Evolutionary conservation across 306 rosid genomes (phyloP).

Genomic region (Castanopsis chinensis): DNA sequence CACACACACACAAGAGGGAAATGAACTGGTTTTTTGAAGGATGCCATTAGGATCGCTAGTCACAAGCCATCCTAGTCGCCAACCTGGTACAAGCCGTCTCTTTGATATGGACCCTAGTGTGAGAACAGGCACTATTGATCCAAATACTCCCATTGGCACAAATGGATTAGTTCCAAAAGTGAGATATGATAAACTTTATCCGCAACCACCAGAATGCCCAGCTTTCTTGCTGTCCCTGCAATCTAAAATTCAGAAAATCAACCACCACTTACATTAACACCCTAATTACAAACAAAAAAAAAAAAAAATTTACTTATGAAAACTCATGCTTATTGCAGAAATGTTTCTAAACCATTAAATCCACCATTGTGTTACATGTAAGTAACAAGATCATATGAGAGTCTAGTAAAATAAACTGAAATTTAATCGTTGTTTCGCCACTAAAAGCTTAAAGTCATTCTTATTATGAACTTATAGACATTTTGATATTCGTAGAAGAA

Average conservation of each 20-base stretch:
- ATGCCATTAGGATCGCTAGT: slow-evolving; percentile 31
- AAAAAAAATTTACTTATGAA: background rate
- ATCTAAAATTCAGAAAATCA: slow-evolving; percentile 17
- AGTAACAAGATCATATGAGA: too few species aligned
- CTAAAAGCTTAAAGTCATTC: too few species aligned
- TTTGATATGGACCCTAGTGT: slow-evolving; percentile 53
- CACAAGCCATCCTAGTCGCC: slow-evolving; percentile 53
- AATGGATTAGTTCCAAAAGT: slow-evolving; percentile 41
- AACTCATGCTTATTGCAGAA: background rate
- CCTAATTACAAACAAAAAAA: background rate
- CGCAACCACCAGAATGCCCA: slow-evolving; percentile 35
- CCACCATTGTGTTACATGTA: too few species aligned
- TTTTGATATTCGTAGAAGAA: too few species aligned
- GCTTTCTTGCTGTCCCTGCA: slow-evolving; percentile 49
- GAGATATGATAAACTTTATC: slow-evolving; percentile 45
- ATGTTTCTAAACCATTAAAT: too few species aligned
- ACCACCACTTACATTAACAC: background rate
- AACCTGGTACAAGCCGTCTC: slow-evolving; percentile 45
- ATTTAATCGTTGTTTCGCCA: too few species aligned
- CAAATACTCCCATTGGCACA: slow-evolving; percentile 47
- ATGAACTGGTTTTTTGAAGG: slow-evolving; percentile 31
- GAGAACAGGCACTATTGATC: slow-evolving; percentile 38
- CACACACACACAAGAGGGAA: background rate
- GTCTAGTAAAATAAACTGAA: too few species aligned
- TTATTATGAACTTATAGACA: too few species aligned